These are phyloP conservation scores for Boletus subcaerulescens DNA, from an alignment of 768 basidiomycete species.

Conservation along the genomic window DNA sequence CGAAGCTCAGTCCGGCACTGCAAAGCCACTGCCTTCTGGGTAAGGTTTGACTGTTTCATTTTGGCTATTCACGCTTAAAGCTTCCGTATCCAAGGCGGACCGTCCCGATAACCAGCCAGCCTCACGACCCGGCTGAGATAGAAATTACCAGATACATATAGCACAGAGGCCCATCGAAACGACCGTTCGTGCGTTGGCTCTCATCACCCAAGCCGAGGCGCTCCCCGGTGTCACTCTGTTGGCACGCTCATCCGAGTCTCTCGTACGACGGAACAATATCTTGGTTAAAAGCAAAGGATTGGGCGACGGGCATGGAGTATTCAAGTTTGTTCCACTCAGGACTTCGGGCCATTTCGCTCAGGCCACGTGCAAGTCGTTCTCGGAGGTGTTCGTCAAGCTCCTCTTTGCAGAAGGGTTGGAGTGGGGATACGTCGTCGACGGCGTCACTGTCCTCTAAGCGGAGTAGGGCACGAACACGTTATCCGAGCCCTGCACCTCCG, in stretches of 20 bases:
- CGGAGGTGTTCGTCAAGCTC: slow-evolving; percentile 10
- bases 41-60: slow-evolving; percentile 3
- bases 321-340: slow-evolving; percentile 37
- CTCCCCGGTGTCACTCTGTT: background rate
- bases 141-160: slow-evolving; percentile 28
- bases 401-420: background rate
- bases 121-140: slow-evolving; percentile 18
- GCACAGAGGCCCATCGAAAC: background rate
- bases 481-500: background rate
- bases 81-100: background rate
- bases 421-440: background rate
- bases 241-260: background rate
- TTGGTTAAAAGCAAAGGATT: slow-evolving; percentile 31
- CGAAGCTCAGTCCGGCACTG: slow-evolving; percentile 1
- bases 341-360: slow-evolving; percentile 28
- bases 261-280: slow-evolving; percentile 18
- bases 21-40: slow-evolving; percentile 7
- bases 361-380: slow-evolving; percentile 1
- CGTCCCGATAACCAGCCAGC: background rate
- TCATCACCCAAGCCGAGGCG: background rate
- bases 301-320: slow-evolving; percentile 30
- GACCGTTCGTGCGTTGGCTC: background rate
- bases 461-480: background rate
- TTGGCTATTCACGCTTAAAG: slow-evolving; percentile 9
- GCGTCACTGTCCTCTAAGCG: slow-evolving; percentile 7